Evolutionary conservation across 106 monocot species (phyloP), one percentile per base, ranked within the genome.

Genomic region (Platanthera zijinensis): DNA sequence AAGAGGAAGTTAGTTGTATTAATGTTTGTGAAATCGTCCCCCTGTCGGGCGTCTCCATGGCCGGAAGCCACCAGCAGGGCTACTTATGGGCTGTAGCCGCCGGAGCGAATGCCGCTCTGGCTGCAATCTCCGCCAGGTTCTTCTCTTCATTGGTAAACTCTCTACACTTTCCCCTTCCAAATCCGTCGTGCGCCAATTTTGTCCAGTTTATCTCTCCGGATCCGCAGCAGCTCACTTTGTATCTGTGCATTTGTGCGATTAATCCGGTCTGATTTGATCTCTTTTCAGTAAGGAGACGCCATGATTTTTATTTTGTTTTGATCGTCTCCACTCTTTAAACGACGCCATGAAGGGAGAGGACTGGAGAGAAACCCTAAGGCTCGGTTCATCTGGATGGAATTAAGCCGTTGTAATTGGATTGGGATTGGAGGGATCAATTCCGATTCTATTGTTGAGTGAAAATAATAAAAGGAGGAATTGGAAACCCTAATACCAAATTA

Each of bases 71-170:
- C n/a, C 25, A 52, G 0, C 51, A 84, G 25, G 93, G 87, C 79
- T 89, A 87, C 79, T 85, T 57, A 9, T 94, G 94, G 94, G 94
- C 94, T 18, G 50, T 87, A 8, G 81, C 81, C 48, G 90, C 90
- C 67, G 94, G 94, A 19, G 12, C 86, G 18, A 87, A 82, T 25
- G 94, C 94, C 30, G 88, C 90, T 62, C 79, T 90, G 4, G 94
- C 90, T 22, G 94, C 94, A 71, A 28, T 94, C 39, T 90, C 86
- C 32, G 90, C 94, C 76, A 94, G 90, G 67, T 53, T 88, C 75
- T 74, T 90, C 74, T 64, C 81, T 50, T 79, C 71, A 54, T 84
- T 78, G 90, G 92, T 89, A 70, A 15, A 2, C n/a, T 7, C 10
- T 17, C 50, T 28, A 22, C 30, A 2, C 7, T 50, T 28, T 51